Evolutionary conservation across 2,329 filamentous ascomycete species (phyloP), one percentile per base, ranked within the genome.

Genomic region (Septoria petroselini): DNA sequence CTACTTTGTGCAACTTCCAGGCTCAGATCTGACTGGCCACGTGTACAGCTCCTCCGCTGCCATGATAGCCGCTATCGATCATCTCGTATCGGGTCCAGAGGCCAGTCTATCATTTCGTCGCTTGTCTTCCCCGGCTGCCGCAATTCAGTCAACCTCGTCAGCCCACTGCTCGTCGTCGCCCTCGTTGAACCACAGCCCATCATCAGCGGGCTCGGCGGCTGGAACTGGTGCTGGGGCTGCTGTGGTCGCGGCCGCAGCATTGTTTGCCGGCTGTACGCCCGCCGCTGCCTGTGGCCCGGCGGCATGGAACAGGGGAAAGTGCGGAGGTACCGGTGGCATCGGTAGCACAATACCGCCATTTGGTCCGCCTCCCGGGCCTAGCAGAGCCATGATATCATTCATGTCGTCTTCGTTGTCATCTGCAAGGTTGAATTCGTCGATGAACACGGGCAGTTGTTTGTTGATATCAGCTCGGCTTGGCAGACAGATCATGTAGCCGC

Each of bases 401-500:
- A 47, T 8, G 30, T 50, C 51, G 23, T 29, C 39, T 33, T 18
- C 11, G 17, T 27, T 40, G 23, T 52, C 41, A 9, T 41, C n/a
- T 9, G 41, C 46, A 3, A 50, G 21, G 23, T 54, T 54, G 52
- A 35, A 52, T 35, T 48, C 40, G 19, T 55, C 49, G 19, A 55
- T 49, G 44, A 55, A 49, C 29, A 15, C 18, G 18, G 52, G 52
- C 19, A 55, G 19, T 33, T 49, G 25, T 14, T 33, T 34, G 12
- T 48, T 27, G 21, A 55, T 52, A n/a, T 44, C 49, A 19, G 42
- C 52, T 7, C 41, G 40, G 14, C 39, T 44, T 8, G 45, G 29
- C 17, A 55, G 42, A 15, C 52, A 55, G 14, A 55, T 46, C 25
- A 45, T 52, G 31, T 55, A 55, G 14, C 52, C 52, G 29, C 41